Conservation (phyloP, 1,139 yeast genomes). For the Suhomyces terraborum region DNA sequence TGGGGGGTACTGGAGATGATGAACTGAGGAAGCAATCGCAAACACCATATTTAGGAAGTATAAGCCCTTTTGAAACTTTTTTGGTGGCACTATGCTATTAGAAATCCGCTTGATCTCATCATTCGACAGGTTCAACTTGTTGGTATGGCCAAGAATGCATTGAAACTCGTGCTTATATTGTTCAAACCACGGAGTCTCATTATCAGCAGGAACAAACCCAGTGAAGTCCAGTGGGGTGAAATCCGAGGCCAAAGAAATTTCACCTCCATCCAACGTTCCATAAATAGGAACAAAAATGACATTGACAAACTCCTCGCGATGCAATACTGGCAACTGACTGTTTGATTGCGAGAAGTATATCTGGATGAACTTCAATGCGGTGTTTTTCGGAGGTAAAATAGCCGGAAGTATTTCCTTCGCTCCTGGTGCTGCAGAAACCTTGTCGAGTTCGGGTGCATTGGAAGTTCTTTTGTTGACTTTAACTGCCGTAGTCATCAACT, state of each 20-base stretch:
- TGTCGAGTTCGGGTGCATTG: conserved; percentile 2
- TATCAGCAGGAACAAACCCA: too few relatives aligned
- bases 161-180: conserved; percentile 37
- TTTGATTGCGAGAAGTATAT: conserved; percentile 78
- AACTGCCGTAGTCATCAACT: conserved; percentile 73
- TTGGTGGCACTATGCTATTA: conserved; percentile 48
- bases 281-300: conserved; percentile 75
- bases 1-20: conserved; percentile 68
- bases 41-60: conserved; percentile 74
- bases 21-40: conserved; percentile 78
- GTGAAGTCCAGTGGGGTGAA: conserved; percentile 53
- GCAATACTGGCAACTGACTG: conserved; percentile 78
- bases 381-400: conserved; percentile 65
- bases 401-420: conserved; percentile 40
- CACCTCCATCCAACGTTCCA: conserved; percentile 59
- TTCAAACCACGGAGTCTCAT: conserved; percentile 50
- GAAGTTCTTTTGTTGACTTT: conserved; percentile 45
- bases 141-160: conserved; percentile 12
- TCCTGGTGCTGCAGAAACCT: neutral
- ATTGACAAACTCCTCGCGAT: conserved; percentile 71
- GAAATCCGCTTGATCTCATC: conserved; percentile 30
- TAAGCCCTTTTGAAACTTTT: conserved; percentile 42
- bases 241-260: conserved; percentile 62
- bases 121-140: conserved; percentile 6
- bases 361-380: conserved; percentile 68